Conservation (phyloP, 176 grass and related monocot species). For the Sorghum bicolor region Sorghum_bicolor_NCBIv3 NC_012870.2:52770001-52770500, state of each 20-base stretch:
- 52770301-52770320: constrained; percentile 55
- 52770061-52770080: constrained; percentile 57
- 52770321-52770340: constrained; percentile 50
- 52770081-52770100: constrained; percentile 41
- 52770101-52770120: constrained; percentile 40
- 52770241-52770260: constrained; percentile 34
- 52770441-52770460: neutral
- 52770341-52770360: constrained; percentile 59
- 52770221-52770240: no score
- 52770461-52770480: no score
- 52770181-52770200: no score
- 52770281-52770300: constrained; percentile 43
- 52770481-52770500: no score
- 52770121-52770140: constrained; percentile 55
- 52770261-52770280: constrained; percentile 48
- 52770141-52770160: constrained; percentile 60
- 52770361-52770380: constrained; percentile 59
- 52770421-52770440: constrained; percentile 13
- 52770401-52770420: constrained; percentile 50
- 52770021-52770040: constrained; percentile 38
- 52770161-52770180: neutral
- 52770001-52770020: constrained; percentile 30
- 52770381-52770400: constrained; percentile 46
- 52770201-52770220: no score
- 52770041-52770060: constrained; percentile 19